Evolutionary conservation across 1,284 basidiomycete species (phyloP).

Genomic region (Ustilago hordei): DNA sequence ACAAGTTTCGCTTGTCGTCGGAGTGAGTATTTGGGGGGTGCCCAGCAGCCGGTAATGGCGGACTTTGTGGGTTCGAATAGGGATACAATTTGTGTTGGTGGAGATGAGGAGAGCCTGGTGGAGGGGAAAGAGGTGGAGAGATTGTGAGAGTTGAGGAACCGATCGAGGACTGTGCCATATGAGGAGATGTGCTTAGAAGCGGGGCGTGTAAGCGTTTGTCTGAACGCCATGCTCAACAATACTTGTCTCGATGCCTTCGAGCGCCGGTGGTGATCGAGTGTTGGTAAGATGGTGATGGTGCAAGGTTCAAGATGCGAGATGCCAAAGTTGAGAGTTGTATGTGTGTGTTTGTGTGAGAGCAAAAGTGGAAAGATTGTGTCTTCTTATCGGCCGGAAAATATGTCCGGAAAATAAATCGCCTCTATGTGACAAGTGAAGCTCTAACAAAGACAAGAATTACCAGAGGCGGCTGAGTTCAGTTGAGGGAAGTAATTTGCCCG

Average conservation of each 20-base stretch:
- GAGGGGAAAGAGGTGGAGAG: constrained; percentile 12
- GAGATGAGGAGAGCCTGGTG: constrained; percentile 6
- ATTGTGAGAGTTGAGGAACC: constrained; percentile 27
- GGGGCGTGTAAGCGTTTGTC: constrained; percentile 8
- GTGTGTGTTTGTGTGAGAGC: not conserved
- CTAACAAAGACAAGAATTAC: too few relatives aligned
- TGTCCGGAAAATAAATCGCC: not conserved
- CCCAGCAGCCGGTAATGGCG: constrained; percentile 47
- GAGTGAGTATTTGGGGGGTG: constrained; percentile 48
- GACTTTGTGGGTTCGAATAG: constrained; percentile 33
- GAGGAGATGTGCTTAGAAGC: constrained; percentile 27
- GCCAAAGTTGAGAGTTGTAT: not conserved
- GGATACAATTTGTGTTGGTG: constrained; percentile 5
- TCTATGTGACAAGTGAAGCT: too few relatives aligned
- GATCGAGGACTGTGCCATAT: constrained; percentile 35
- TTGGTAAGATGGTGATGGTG: not conserved
- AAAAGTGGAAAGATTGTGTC: not conserved
- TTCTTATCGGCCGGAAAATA: constrained; percentile 18
- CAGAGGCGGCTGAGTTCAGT: constrained; percentile 13
- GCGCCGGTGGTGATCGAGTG: not conserved
- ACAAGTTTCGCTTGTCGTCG: constrained; percentile 56
- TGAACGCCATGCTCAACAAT: constrained; percentile 26
- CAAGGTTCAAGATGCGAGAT: not conserved
- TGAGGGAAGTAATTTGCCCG: too few relatives aligned
- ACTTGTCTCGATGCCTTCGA: not conserved